phyloP scores from a whole-genome alignment of 306 rosid species.

The Dryas octopetala region DNA sequence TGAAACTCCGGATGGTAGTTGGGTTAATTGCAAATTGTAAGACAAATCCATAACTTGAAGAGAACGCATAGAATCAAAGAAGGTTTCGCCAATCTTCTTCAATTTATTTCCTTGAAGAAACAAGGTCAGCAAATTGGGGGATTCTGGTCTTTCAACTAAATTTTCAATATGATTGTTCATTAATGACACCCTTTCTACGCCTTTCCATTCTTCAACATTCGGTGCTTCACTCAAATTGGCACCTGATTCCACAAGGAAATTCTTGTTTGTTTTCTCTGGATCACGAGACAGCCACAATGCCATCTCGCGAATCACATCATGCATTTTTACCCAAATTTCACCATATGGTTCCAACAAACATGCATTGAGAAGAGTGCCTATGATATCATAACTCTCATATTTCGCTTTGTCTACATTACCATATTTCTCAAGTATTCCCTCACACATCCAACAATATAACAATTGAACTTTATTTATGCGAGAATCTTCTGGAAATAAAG shows the following conservation, averaged over 20 bases:
- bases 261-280: no score
- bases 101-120: not conserved
- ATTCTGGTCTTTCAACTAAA: not conserved
- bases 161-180: not conserved
- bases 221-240: not conserved
- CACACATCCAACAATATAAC: no score
- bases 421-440: no score
- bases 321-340: no score
- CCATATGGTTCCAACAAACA: no score
- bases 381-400: no score
- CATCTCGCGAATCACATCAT: no score
- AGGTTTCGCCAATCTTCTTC: not conserved
- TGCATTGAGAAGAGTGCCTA: no score
- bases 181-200: not conserved
- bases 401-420: no score
- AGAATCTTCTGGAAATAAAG: no score
- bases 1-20: not conserved
- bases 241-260: not conserved
- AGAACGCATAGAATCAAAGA: not conserved
- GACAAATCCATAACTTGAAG: slow-evolving; percentile 16
- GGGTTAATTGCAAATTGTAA: accelerated
- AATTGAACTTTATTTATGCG: no score
- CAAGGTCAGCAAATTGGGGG: slow-evolving; percentile 9
- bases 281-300: no score
- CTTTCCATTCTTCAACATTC: not conserved